These are phyloP conservation scores for Albugo candida DNA, from an alignment of 352 stramenopile species.

Conservation along the genomic window DNA sequence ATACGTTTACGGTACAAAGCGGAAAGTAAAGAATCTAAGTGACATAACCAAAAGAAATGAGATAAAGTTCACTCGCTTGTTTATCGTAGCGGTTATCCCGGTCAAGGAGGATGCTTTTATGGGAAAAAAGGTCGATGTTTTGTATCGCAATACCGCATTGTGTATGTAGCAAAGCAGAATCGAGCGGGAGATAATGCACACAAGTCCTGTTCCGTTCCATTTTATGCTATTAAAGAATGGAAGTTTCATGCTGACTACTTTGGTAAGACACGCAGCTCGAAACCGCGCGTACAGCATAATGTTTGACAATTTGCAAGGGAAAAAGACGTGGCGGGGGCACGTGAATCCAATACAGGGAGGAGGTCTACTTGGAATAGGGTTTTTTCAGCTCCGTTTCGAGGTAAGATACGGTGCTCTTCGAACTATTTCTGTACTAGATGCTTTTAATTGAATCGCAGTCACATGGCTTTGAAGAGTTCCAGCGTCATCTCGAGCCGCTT, in stretches of 20 bases:
- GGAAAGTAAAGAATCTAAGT: conserved; percentile 26
- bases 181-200: conserved; percentile 18
- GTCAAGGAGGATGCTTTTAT: conserved; percentile 67
- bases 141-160: conserved; percentile 56
- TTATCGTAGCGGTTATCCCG: conserved; percentile 39
- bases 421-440: background rate
- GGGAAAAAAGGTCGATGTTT: conserved; percentile 42
- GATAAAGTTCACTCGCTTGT: background rate
- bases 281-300: conserved; percentile 1
- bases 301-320: conserved; percentile 13
- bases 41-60: background rate
- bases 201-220: conserved; percentile 52
- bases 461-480: conserved; percentile 60
- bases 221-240: conserved; percentile 62
- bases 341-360: conserved; percentile 51
- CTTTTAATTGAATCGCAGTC: conserved; percentile 16
- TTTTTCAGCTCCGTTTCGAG: conserved; percentile 38
- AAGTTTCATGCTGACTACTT: conserved; percentile 34
- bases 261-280: conserved; percentile 14
- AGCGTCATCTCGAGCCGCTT: conserved; percentile 35
- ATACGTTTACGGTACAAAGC: conserved; percentile 58
- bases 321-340: conserved; percentile 36
- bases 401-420: conserved; percentile 9
- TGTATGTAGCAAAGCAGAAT: conserved; percentile 29
- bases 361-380: conserved; percentile 35